Percentiles rank a stretch among this genome's conserved stretches.
These are phyloP conservation scores for Aspergillus biplanus DNA, from an alignment of 495 filamentous ascomycete species.

Conservation along the genomic window DNA sequence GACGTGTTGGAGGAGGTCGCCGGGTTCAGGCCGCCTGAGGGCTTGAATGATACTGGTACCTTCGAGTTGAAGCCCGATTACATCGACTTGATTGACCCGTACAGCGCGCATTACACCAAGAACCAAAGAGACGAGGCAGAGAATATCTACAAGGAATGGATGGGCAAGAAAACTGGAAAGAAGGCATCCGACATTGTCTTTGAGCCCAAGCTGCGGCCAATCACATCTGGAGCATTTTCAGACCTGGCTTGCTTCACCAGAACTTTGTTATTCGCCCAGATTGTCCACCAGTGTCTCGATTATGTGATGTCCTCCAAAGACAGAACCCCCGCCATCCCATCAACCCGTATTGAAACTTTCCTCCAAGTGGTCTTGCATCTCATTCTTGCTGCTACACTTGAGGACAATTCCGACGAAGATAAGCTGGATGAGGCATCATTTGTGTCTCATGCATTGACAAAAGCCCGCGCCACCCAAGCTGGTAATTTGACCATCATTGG, in stretches of 20 bases:
- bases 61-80: constrained; percentile 90
- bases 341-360: constrained; percentile 86
- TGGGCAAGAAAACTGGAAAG: constrained; percentile 86
- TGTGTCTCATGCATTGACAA: constrained; percentile 66
- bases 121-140: constrained; percentile 98
- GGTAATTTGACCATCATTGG: constrained; percentile 68
- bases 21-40: constrained; percentile 85
- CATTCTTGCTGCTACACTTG: constrained; percentile 76
- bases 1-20: constrained; percentile 91
- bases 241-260: constrained; percentile 76
- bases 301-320: constrained; percentile 70
- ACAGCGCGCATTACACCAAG: constrained; percentile 91
- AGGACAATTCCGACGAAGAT: constrained; percentile 70
- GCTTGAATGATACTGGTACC: constrained; percentile 86
- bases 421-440: constrained; percentile 65
- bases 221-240: constrained; percentile 74
- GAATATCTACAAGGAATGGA: constrained; percentile 78
- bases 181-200: constrained; percentile 84
- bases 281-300: constrained; percentile 84
- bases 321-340: constrained; percentile 70
- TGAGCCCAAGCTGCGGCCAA: constrained; percentile 82
- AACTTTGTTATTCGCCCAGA: constrained; percentile 84
- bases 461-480: constrained; percentile 59
- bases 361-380: constrained; percentile 90
- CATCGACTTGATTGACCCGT: constrained; percentile 87